Percentiles rank a stretch among this genome's conserved stretches.
These are phyloP conservation scores for Exophiala sideris DNA, from an alignment of 2,329 filamentous ascomycete genomes.

Conservation along the genomic window DNA sequence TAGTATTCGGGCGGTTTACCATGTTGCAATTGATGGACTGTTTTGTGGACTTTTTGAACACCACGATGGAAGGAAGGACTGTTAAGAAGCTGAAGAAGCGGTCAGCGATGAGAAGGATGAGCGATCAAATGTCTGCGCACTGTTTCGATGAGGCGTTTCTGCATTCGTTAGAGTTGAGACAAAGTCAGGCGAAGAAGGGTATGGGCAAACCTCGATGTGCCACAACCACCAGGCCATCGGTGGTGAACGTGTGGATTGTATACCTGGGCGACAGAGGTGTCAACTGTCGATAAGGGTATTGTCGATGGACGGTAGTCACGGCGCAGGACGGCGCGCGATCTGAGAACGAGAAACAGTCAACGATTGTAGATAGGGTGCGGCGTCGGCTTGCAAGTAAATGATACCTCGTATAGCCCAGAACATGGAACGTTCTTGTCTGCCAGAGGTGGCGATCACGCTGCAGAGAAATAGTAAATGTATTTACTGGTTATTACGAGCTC, in stretches of 20 bases:
- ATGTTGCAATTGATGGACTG: constrained; percentile 40
- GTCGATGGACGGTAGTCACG: no score
- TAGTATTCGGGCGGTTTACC: constrained; percentile 43
- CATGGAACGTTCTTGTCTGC: no score
- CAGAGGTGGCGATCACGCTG: no score
- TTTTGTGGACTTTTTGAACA: constrained; percentile 43
- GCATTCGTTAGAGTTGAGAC: background rate
- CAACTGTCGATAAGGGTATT: no score
- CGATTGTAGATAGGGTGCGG: no score
- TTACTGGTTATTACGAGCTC: no score
- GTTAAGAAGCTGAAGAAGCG: constrained; percentile 33
- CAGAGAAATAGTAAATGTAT: no score
- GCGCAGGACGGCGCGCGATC: no score
- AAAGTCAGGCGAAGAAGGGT: background rate
- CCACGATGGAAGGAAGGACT: constrained; percentile 44
- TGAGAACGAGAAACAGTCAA: background rate
- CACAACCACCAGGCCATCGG: no score
- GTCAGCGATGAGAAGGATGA: constrained; percentile 8
- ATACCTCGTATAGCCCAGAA: background rate
- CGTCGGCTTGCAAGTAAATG: no score
- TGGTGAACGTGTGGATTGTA: no score
- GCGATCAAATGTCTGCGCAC: constrained; percentile 9
- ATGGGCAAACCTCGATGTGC: background rate
- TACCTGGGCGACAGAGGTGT: no score
- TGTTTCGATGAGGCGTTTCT: constrained; percentile 21